Evolutionary conservation across 805 yeast species (phyloP).

Genomic region (Barnettozyma vustinii): DNA sequence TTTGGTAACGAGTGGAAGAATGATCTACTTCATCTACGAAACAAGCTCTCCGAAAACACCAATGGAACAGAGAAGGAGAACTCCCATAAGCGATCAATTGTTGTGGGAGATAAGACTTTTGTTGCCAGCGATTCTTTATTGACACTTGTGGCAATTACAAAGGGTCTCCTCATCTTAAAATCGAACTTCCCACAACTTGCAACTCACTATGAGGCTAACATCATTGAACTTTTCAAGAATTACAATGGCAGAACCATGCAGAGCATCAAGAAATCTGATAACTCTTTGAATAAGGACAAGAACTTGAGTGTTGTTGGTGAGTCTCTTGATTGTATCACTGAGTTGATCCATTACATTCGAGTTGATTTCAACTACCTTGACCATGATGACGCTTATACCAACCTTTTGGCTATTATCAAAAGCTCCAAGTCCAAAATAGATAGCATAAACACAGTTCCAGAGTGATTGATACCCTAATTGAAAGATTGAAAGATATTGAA

Average conservation of each 20-base stretch:
- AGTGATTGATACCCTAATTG: background rate
- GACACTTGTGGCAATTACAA: conserved; percentile 35
- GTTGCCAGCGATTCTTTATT: conserved; percentile 51
- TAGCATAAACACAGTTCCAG: conserved; percentile 10
- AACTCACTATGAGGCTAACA: conserved; percentile 35
- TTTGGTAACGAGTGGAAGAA: conserved; percentile 43
- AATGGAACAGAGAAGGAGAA: conserved; percentile 7
- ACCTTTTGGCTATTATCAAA: conserved; percentile 3
- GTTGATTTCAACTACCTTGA: conserved; percentile 11
- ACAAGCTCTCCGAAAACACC: background rate
- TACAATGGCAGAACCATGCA: conserved; percentile 42
- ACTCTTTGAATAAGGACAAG: conserved; percentile 21
- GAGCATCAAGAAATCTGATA: conserved; percentile 21
- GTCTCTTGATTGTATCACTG: conserved; percentile 36
- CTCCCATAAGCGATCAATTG: conserved; percentile 35
- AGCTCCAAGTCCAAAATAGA: conserved; percentile 15
- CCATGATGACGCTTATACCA: conserved; percentile 13
- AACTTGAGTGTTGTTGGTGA: conserved; percentile 38
- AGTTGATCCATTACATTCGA: conserved; percentile 24
- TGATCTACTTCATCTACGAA: conserved; percentile 25
- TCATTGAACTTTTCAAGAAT: conserved; percentile 41
- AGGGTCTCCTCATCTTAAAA: conserved; percentile 51
- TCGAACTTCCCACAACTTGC: conserved; percentile 47
- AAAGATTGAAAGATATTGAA: too few species aligned
- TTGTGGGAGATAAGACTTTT: conserved; percentile 50